Conservation (phyloP, 176 grass and related monocot genomes). For the Paspalum vaginatum region DNA sequence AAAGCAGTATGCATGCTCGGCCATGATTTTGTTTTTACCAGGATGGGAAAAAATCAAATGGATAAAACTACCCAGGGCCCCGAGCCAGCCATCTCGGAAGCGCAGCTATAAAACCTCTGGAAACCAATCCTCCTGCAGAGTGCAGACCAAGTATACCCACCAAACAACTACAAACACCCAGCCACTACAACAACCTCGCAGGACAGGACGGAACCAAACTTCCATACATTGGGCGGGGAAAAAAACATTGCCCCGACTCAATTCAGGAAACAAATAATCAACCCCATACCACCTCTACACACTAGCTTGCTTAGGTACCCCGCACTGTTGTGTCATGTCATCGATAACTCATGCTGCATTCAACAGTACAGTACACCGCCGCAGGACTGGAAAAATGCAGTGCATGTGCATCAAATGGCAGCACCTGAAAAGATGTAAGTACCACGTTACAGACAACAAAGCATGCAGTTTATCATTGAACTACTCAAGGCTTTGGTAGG, state of each 20-base stretch:
- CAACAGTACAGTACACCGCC: conserved; percentile 12
- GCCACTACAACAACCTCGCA: background rate
- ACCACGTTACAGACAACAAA: background rate
- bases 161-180: background rate
- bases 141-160: background rate
- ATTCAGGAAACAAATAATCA: conserved; percentile 17
- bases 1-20: background rate
- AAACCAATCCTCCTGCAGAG: background rate
- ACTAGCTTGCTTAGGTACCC: conserved; percentile 32
- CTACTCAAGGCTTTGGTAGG: conserved; percentile 2
- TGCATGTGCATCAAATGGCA: conserved; percentile 19
- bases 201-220: background rate
- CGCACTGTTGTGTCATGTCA: conserved; percentile 30
- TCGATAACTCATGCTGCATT: conserved; percentile 4
- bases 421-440: conserved; percentile 47
- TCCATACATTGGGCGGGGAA: background rate
- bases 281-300: conserved; percentile 18
- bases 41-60: background rate
- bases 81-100: conserved; percentile 9
- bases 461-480: background rate
- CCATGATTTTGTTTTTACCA: conserved; percentile 5
- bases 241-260: conserved; percentile 12
- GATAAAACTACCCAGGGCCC: background rate
- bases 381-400: background rate
- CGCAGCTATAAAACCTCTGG: conserved; percentile 45